These are phyloP conservation scores for Aspergillus incahuasiensis DNA, from an alignment of 495 filamentous ascomycete genomes.

Conservation along the genomic window DNA sequence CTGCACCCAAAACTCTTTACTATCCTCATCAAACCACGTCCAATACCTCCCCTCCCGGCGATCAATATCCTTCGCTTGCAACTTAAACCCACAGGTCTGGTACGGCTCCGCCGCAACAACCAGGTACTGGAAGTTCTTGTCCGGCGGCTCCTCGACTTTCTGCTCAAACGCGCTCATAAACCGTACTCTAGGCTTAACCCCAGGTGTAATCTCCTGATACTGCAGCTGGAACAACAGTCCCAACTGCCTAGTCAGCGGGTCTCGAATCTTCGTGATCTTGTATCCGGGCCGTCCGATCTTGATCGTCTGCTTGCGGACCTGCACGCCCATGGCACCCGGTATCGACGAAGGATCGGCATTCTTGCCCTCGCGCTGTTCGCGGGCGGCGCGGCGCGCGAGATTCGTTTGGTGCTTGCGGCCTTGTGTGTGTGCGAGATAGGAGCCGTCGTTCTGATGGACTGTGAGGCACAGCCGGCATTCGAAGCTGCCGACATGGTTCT, in stretches of 20 bases:
- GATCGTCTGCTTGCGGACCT: constrained; percentile 82
- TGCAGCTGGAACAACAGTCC: constrained; percentile 92
- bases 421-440: constrained; percentile 98
- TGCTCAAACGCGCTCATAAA: constrained; percentile 99
- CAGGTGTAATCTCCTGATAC: constrained; percentile 83
- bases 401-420: constrained; percentile 99
- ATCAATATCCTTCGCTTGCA: constrained; percentile 93
- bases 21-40: constrained; percentile 93
- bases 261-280: constrained; percentile 93
- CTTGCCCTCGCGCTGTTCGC: constrained; percentile 83
- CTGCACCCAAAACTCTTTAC: constrained; percentile 98
- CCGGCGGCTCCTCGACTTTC: constrained; percentile 90
- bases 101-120: constrained; percentile 96
- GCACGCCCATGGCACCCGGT: constrained; percentile 72
- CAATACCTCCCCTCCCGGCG: constrained; percentile 80
- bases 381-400: constrained; percentile 89
- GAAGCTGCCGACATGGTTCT: constrained; percentile 97
- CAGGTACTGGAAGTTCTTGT: constrained; percentile 91
- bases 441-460: constrained; percentile 99
- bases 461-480: constrained; percentile 97
- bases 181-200: constrained; percentile 72
- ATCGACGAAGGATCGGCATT: constrained; percentile 64
- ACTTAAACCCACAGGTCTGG: constrained; percentile 93
- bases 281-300: constrained; percentile 98
- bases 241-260: constrained; percentile 84